Conservation (phyloP, 768 basidiomycete species). For the Mycena floridula region DNA sequence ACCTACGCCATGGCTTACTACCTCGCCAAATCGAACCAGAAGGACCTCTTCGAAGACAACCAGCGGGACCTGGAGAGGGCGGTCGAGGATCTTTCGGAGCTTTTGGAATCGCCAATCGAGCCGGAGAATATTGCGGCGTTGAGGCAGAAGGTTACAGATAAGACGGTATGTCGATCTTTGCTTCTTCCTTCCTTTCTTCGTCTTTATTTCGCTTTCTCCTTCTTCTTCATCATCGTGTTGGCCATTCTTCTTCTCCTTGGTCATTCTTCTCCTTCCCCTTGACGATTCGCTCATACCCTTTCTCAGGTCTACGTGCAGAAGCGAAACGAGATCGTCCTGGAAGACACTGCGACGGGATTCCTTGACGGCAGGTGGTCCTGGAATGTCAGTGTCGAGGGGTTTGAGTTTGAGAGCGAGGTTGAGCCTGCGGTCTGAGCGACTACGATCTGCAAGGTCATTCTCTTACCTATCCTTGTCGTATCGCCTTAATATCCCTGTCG, state of each 20-base stretch:
- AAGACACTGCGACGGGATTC: constrained; percentile 91
- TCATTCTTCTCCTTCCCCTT: neutral
- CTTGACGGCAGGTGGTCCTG: constrained; percentile 80
- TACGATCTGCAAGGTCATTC: too few relatives aligned
- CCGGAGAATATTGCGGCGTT: constrained; percentile 74
- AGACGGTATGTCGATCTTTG: constrained; percentile 82
- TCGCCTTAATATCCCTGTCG: too few relatives aligned
- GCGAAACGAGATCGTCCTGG: constrained; percentile 89
- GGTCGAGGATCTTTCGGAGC: constrained; percentile 90
- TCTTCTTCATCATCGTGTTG: neutral
- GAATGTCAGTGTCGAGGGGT: constrained; percentile 69
- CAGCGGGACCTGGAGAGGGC: constrained; percentile 94
- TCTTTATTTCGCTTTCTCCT: too few relatives aligned
- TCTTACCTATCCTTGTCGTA: too few relatives aligned
- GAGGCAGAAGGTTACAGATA: constrained; percentile 92
- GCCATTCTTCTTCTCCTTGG: neutral
- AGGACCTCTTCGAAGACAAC: constrained; percentile 96
- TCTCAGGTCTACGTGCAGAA: constrained; percentile 88
- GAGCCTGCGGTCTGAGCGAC: too few relatives aligned
- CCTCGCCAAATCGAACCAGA: constrained; percentile 82
- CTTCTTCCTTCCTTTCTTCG: neutral
- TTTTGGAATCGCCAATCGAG: constrained; percentile 89
- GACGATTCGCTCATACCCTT: too few relatives aligned
- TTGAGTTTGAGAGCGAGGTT: too few relatives aligned
- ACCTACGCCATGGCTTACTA: constrained; percentile 99